Evolutionary conservation across 1,284 basidiomycete genomes (phyloP).

Genomic region (Malassezia psittaci): DNA sequence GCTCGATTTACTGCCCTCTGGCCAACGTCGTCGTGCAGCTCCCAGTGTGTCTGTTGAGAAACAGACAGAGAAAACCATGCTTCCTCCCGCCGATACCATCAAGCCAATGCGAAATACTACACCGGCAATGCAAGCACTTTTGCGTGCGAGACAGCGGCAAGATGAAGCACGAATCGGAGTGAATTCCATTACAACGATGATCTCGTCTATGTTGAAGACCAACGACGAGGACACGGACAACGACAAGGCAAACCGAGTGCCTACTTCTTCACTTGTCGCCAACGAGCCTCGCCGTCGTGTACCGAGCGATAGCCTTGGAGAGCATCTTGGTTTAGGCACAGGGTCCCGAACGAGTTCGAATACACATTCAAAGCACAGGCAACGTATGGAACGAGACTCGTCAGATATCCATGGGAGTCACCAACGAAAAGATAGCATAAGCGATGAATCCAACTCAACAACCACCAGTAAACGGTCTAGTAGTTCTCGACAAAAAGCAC

Average conservation of each 20-base stretch:
- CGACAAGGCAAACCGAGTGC: neutral
- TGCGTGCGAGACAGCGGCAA: neutral
- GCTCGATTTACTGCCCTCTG: neutral
- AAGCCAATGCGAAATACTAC: neutral
- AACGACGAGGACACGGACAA: neutral
- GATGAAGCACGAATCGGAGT: neutral
- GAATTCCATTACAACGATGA: neutral
- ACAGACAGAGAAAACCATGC: too few relatives aligned
- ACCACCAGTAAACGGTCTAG: neutral
- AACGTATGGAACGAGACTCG: neutral
- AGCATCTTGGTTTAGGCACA: too few relatives aligned
- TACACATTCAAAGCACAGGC: too few relatives aligned
- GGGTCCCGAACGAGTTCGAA: too few relatives aligned
- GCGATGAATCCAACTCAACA: neutral
- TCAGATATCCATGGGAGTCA: neutral
- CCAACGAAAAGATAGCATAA: neutral
- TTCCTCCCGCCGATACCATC: too few relatives aligned
- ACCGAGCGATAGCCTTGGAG: too few relatives aligned
- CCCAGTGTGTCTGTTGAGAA: conserved; percentile 3
- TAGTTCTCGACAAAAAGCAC: neutral
- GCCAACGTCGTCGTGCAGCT: neutral
- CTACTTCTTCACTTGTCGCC: too few relatives aligned
- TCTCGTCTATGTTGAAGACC: neutral
- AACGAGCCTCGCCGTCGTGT: too few relatives aligned
- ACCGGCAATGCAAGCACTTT: neutral